Percentiles rank a stretch among this genome's conserved stretches.
These are phyloP conservation scores for Porcisia deanei DNA, from an alignment of 208 protist genomes.

Conservation along the genomic window DNA sequence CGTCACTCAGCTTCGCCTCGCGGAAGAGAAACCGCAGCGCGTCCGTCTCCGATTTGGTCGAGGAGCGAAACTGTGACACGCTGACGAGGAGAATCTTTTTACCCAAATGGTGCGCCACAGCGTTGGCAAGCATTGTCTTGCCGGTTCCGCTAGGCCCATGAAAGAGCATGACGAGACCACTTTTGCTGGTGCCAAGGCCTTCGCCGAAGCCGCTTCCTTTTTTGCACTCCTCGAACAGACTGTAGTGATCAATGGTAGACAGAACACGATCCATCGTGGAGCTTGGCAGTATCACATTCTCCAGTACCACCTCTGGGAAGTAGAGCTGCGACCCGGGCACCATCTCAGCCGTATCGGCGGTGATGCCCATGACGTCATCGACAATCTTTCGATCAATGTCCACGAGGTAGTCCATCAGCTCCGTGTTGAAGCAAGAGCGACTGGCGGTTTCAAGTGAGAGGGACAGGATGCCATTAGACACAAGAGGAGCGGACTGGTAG, in stretches of 20 bases:
- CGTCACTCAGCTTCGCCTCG: conserved; percentile 91
- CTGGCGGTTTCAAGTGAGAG: conserved; percentile 53
- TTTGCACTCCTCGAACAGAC: conserved; percentile 82
- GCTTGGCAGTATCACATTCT: conserved; percentile 83
- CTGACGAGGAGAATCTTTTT: conserved; percentile 91
- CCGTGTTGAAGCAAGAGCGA: conserved; percentile 84
- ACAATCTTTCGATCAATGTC: conserved; percentile 94
- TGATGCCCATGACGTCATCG: conserved; percentile 89
- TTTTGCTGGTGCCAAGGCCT: conserved; percentile 53
- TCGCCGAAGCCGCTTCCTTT: conserved; percentile 78
- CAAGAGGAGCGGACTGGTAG: conserved; percentile 80
- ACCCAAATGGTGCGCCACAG: conserved; percentile 84
- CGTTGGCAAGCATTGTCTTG: conserved; percentile 95
- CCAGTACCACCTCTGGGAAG: conserved; percentile 70
- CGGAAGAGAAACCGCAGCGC: conserved; percentile 91
- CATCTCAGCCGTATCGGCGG: conserved; percentile 89
- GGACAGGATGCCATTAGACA: conserved; percentile 73
- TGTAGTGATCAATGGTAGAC: conserved; percentile 87
- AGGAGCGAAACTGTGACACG: conserved; percentile 74
- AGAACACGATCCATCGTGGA: conserved; percentile 81
- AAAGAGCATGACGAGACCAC: conserved; percentile 91
- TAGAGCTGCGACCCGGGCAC: conserved; percentile 90
- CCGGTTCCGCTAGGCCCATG: conserved; percentile 92
- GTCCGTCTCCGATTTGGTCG: conserved; percentile 58
- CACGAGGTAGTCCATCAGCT: conserved; percentile 91